Base-by-base conservation (phyloP, 768 basidiomycete genomes). In the Multifurca ochricompacta region DNA sequence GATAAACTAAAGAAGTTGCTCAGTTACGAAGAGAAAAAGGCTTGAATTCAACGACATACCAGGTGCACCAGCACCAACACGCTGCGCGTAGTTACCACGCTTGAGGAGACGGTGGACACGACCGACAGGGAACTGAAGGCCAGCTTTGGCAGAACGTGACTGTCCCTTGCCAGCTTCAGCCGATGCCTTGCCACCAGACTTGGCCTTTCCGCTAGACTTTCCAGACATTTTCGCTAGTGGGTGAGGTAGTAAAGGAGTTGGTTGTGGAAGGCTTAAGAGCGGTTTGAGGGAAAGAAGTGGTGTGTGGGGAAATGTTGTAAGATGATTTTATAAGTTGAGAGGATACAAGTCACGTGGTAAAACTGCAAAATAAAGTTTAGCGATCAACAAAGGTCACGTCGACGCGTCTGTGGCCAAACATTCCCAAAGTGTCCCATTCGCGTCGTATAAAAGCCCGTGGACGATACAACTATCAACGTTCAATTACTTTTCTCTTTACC, bases 51-150 rank as follows among this genome's bases (percentile, higher is more conserved):
- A 19, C 9, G 10, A 67, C 73, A 23, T 58, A 87, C 85, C 86
- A 65, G 86, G 90, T 62, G 91, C 88, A 70, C 91, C 91, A 56
- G 83, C 82, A 68, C 90, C 91, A 61, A 95, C 81, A 67, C 91
- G 87, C 66, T 84, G 83, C 30, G 88, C 85, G 63, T 89, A 90
- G 74, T 88, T 88, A 58, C 88, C 87, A 69, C 78, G 80, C 77
- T 91, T 89, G 65, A 94, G 70, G 59, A 87, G 78, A 77, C 90
- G 85, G 69, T 91, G 90, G 64, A 93, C 84, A 83, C 92, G 88
- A 74, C 91, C 90, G 64, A 95, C 91, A 41, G 91, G 92, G 73
- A 87, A 87, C 69, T 88, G 86, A 49, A 88, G 82, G 53, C 86
- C 86, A 39, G 86, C 85, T 65, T 79, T 82, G 36, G 83, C 77